Conservation (phyloP, 2,329 filamentous ascomycete genomes). For the Leptographium flavum region DNA sequence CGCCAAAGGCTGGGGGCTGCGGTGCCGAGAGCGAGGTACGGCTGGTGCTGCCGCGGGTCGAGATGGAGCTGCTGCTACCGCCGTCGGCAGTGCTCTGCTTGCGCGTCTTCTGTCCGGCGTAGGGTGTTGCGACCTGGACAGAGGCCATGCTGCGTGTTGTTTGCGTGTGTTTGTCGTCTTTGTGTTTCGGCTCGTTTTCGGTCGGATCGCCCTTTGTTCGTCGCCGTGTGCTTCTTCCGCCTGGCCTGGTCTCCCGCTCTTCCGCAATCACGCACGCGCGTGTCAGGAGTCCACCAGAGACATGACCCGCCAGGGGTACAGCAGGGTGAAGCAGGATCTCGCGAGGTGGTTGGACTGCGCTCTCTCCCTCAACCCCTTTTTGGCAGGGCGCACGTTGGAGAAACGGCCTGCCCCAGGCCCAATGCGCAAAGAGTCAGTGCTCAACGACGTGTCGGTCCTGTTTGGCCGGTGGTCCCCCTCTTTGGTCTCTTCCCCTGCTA, state of each 20-base stretch:
- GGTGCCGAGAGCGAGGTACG: constrained; percentile 45
- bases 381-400: no score
- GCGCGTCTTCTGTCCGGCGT: constrained; percentile 17
- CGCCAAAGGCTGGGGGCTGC: not conserved
- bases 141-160: not conserved
- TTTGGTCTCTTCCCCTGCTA: not conserved
- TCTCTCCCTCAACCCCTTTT: not conserved
- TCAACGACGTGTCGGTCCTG: no score
- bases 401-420: not conserved
- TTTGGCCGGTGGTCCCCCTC: no score
- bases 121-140: not conserved
- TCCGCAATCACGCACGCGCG: no score
- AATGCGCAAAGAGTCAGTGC: not conserved
- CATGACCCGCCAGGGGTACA: not conserved
- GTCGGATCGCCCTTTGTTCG: no score
- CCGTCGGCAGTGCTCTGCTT: constrained; percentile 16
- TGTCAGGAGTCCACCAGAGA: no score
- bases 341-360: not conserved
- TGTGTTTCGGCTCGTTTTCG: not conserved
- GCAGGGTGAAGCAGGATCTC: no score
- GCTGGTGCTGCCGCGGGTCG: constrained; percentile 18
- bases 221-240: no score
- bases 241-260: no score
- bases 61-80: constrained; percentile 18
- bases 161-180: not conserved